A percentile compares a stretch with the other conserved stretches of the same genome.
Conservation (phyloP, 805 yeast genomes). For the Lipomyces lipofer region DNA sequence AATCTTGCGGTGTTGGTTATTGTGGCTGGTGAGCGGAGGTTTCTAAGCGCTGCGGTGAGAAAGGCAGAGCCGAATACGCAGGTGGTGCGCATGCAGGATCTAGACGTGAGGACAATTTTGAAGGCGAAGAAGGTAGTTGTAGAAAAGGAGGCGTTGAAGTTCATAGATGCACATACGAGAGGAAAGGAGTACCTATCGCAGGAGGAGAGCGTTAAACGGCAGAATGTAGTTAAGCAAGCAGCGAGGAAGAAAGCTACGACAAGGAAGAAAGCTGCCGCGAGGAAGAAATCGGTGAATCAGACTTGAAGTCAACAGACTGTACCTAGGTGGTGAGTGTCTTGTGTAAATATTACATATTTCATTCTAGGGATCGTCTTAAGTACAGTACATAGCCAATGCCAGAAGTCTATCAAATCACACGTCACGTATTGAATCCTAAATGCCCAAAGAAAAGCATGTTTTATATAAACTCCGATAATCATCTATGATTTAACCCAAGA, state of each 20-base stretch:
- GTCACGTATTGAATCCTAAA: too few species aligned
- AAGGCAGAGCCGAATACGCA: background rate
- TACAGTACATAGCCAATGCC: background rate
- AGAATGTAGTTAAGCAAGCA: conserved; percentile 9
- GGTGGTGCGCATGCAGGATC: conserved; percentile 17
- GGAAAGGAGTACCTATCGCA: conserved; percentile 25
- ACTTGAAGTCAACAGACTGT: too few species aligned
- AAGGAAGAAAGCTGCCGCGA: background rate
- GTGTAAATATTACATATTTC: background rate
- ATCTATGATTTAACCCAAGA: conserved; percentile 11
- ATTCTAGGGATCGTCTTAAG: too few species aligned
- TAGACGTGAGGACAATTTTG: conserved; percentile 25
- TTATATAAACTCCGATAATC: too few species aligned
- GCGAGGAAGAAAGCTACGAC: background rate
- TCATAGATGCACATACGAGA: conserved; percentile 16
- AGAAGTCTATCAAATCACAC: too few species aligned
- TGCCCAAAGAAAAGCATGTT: background rate
- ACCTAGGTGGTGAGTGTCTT: too few species aligned
- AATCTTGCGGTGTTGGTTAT: conserved; percentile 10
- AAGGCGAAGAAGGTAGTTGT: conserved; percentile 26
- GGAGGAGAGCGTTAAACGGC: conserved; percentile 2
- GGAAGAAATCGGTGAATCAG: too few species aligned
- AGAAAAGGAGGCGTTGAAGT: conserved; percentile 28
- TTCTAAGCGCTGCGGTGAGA: conserved; percentile 5
- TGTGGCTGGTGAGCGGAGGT: conserved; percentile 7